Percentiles rank a stretch among this genome's conserved stretches.
phyloP scores from a whole-genome alignment of 2,329 filamentous ascomycete genomes.

The Beauveria bassiana region DNA sequence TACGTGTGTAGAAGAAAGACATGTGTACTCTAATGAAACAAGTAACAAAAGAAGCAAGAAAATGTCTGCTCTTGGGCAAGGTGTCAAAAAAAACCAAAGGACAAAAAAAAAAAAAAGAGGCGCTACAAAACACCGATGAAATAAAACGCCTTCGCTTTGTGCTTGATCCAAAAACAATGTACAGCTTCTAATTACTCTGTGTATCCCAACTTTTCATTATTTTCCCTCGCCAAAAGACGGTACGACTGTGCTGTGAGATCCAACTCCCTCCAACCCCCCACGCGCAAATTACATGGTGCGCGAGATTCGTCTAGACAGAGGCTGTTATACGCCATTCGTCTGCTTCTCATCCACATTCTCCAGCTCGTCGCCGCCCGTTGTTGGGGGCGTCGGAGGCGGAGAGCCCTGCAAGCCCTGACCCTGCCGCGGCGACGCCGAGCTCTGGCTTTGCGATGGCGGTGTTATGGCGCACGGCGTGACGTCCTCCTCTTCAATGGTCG shows the following conservation, averaged over 20 bases:
- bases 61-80: not conserved
- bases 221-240: not conserved
- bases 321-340: not conserved
- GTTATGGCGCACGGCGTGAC: not conserved
- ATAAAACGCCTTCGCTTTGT: slow-evolving; percentile 5
- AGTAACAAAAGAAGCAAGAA: not conserved
- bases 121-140: not conserved
- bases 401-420: not conserved
- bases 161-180: not conserved
- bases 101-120: not conserved
- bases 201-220: not conserved
- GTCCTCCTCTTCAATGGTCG: slow-evolving; percentile 67
- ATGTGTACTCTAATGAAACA: not conserved
- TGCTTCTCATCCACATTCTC: not conserved
- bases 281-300: not conserved
- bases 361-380: not conserved
- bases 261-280: not conserved
- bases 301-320: not conserved
- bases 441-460: not conserved
- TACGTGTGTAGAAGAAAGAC: not conserved
- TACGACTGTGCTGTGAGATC: not conserved
- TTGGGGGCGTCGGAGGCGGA: slow-evolving; percentile 1
- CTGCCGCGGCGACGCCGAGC: not conserved
- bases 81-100: not conserved
- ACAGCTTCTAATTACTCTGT: not conserved